Conservation (phyloP, 192 early-diverging fungal species). For the Chytriomyces sp. region DNA sequence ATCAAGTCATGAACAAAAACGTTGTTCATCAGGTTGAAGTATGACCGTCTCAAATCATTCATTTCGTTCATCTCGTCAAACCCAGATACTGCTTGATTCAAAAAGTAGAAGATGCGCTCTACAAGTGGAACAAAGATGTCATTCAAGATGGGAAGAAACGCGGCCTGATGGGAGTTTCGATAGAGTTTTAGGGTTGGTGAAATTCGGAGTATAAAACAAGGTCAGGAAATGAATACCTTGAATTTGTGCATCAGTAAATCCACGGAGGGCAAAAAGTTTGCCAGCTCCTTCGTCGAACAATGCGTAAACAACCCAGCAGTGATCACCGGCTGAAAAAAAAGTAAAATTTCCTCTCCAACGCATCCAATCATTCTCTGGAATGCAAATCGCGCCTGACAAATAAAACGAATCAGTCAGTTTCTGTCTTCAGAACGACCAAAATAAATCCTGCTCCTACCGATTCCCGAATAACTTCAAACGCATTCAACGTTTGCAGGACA, state of each 20-base stretch:
- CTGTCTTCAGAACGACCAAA: conserved; percentile 3
- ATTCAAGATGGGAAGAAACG: conserved; percentile 70
- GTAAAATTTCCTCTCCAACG: conserved; percentile 81
- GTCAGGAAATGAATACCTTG: conserved; percentile 67
- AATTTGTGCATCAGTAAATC: conserved; percentile 87
- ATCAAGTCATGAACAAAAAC: conserved; percentile 84
- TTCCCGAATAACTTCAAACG: conserved; percentile 50
- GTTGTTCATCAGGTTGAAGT: conserved; percentile 76
- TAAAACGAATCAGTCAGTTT: conserved; percentile 2
- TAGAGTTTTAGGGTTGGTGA: conserved; percentile 46
- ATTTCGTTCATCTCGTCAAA: conserved; percentile 84
- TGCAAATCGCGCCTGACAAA: conserved; percentile 52
- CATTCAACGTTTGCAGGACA: conserved; percentile 48
- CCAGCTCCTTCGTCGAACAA: conserved; percentile 76
- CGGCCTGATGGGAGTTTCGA: conserved; percentile 43
- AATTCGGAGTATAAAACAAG: conserved; percentile 53
- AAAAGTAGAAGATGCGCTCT: conserved; percentile 80
- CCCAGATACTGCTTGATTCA: conserved; percentile 82
- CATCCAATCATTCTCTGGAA: conserved; percentile 87
- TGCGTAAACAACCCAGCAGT: conserved; percentile 73
- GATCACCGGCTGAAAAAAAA: conserved; percentile 79
- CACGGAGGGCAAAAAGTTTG: conserved; percentile 87
- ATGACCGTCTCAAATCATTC: conserved; percentile 79
- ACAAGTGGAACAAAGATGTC: conserved; percentile 81
- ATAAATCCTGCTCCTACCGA: conserved; percentile 60